Conservation (phyloP, 1,284 basidiomycete species). For the Rhizoctonia solani region DNA sequence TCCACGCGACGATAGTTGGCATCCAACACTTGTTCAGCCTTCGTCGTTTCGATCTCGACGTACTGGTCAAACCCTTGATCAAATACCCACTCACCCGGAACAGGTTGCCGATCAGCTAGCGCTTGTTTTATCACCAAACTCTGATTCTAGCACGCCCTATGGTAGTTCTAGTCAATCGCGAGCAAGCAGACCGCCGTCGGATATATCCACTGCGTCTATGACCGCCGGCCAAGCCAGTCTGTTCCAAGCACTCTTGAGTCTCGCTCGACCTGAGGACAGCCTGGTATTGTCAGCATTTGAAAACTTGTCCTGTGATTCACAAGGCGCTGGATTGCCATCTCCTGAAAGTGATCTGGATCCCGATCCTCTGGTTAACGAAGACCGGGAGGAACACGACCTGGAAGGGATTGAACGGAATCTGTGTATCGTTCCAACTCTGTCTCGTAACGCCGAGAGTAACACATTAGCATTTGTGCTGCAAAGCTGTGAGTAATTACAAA, state of each 20-base stretch:
- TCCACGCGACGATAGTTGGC: background rate
- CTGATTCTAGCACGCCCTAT: background rate
- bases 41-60: background rate
- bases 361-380: constrained; percentile 2
- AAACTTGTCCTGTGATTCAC: background rate
- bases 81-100: background rate
- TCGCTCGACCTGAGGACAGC: background rate
- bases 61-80: background rate
- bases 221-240: constrained; percentile 26
- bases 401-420: background rate
- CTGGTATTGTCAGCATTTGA: background rate
- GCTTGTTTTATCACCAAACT: background rate
- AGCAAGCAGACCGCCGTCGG: background rate
- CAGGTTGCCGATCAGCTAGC: background rate
- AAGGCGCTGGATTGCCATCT: background rate
- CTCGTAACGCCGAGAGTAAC: background rate
- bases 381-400: background rate
- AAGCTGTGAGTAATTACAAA: background rate
- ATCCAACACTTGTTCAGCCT: background rate
- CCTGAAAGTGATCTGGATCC: background rate
- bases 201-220: background rate
- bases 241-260: constrained; percentile 18
- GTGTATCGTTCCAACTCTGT: background rate
- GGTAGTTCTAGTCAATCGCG: background rate
- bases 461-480: constrained; percentile 2